These are phyloP conservation scores for Passiflora organensis DNA, from an alignment of 345 rosid genomes.

Conservation along the genomic window DNA sequence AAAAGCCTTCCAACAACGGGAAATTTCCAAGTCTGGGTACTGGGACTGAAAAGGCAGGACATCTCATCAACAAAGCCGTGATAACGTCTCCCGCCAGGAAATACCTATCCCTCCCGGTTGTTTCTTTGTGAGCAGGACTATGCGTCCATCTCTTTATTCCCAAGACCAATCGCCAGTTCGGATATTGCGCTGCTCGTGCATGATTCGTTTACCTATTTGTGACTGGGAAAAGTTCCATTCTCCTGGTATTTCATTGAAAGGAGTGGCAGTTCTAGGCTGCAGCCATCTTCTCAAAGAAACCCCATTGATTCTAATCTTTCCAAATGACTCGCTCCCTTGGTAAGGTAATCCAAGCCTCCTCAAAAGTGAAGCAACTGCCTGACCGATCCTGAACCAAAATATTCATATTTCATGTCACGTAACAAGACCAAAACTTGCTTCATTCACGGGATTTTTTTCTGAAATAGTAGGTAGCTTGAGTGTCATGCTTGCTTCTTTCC, in stretches of 20 bases:
- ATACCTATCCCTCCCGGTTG: not conserved
- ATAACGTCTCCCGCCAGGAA: no score
- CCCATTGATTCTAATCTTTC: conserved; percentile 67
- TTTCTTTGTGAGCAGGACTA: not conserved
- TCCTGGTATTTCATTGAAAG: conserved; percentile 58
- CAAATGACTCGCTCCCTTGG: conserved; percentile 70
- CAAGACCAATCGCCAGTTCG: conserved; percentile 61
- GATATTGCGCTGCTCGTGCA: conserved; percentile 69
- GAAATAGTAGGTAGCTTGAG: not conserved
- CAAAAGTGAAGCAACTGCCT: conserved; percentile 55
- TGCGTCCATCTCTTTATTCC: conserved; percentile 26
- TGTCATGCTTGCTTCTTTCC: not conserved
- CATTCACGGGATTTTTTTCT: not conserved
- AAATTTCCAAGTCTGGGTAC: no score
- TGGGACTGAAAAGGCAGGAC: no score
- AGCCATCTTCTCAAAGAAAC: conserved; percentile 74
- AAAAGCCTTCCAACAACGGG: no score
- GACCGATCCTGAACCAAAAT: conserved; percentile 50
- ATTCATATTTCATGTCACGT: not conserved
- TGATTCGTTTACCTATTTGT: conserved; percentile 57
- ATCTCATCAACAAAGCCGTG: no score
- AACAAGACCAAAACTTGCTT: not conserved
- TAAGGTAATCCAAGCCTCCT: conserved; percentile 67
- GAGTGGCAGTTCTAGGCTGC: conserved; percentile 67
- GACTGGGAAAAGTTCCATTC: conserved; percentile 43